Percentiles rank a stretch among this genome's conserved stretches.
These are phyloP conservation scores for Elaphomyces granulatus DNA, from an alignment of 495 filamentous ascomycete species.

Conservation along the genomic window DNA sequence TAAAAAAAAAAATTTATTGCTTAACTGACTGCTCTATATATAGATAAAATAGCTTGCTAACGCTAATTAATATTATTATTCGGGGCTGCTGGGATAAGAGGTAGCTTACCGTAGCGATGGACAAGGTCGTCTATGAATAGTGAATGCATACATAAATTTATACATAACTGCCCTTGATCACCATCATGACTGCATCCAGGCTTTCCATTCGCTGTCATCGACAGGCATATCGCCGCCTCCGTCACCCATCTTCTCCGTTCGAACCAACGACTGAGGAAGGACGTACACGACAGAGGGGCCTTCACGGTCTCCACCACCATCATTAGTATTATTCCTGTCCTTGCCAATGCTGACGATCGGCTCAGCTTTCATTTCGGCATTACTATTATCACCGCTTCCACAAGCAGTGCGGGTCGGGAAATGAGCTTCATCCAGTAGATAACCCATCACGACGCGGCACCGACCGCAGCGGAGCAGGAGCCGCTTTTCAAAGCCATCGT, in stretches of 20 bases:
- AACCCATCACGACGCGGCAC: slow-evolving; percentile 51
- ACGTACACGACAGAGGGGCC: slow-evolving; percentile 42
- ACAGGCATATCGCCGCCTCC: background rate
- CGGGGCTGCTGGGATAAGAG: too few species aligned
- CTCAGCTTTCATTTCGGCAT: background rate
- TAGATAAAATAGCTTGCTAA: too few species aligned
- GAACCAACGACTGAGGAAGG: slow-evolving; percentile 38
- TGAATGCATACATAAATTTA: too few species aligned
- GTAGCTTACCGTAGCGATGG: too few species aligned
- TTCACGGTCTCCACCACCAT: slow-evolving; percentile 10
- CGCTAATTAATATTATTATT: too few species aligned
- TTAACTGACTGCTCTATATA: too few species aligned
- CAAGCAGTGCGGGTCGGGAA: slow-evolving; percentile 7
- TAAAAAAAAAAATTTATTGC: too few species aligned
- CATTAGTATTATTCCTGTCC: background rate
- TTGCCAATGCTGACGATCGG: background rate
- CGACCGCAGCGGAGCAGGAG: slow-evolving; percentile 43
- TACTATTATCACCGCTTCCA: background rate
- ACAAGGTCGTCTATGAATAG: too few species aligned
- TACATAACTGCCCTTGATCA: too few species aligned
- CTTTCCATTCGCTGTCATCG: slow-evolving; percentile 19
- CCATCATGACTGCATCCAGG: slow-evolving; percentile 14
- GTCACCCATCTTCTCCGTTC: slow-evolving; percentile 31
- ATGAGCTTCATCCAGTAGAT: slow-evolving; percentile 33
- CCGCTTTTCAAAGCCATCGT: slow-evolving; percentile 64